Percentiles rank a stretch among this genome's conserved stretches.
Evolutionary conservation across 352 stramenopile genomes (phyloP).

Genomic region (Aphanomyces invadans): DNA sequence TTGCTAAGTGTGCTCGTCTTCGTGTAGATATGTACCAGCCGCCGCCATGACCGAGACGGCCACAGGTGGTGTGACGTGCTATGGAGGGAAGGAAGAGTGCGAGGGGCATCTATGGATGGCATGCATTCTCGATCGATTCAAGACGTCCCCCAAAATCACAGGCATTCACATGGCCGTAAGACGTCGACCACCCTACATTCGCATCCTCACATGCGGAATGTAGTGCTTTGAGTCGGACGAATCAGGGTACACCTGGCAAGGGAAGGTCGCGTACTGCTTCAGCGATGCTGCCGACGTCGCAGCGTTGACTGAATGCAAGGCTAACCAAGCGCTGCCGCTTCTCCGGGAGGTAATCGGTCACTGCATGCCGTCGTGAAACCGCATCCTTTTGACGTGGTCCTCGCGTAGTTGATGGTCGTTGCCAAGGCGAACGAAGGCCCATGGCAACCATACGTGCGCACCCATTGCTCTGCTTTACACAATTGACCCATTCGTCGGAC

Average conservation of each 20-base stretch:
- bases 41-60: constrained; percentile 56
- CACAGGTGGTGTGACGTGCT: constrained; percentile 49
- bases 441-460: constrained; percentile 82
- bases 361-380: neutral
- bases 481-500: neutral
- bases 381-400: neutral
- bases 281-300: constrained; percentile 43
- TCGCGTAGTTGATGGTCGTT: constrained; percentile 51
- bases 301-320: constrained; percentile 50
- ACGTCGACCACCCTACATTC: neutral
- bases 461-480: constrained; percentile 10
- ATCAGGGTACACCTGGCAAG: constrained; percentile 54
- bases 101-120: constrained; percentile 60
- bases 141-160: constrained; percentile 66
- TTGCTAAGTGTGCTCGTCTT: neutral
- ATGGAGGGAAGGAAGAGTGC: constrained; percentile 59
- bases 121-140: constrained; percentile 68
- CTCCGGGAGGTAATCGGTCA: constrained; percentile 35
- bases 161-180: constrained; percentile 61
- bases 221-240: constrained; percentile 75
- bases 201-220: neutral
- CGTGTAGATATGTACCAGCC: constrained; percentile 50
- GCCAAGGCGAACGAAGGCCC: constrained; percentile 39
- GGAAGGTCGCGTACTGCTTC: constrained; percentile 65
- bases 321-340: constrained; percentile 45